Evolutionary conservation across 495 filamentous ascomycete genomes (phyloP), one percentile per base, ranked within the genome.

Genomic region (Pyrenula aspistea): DNA sequence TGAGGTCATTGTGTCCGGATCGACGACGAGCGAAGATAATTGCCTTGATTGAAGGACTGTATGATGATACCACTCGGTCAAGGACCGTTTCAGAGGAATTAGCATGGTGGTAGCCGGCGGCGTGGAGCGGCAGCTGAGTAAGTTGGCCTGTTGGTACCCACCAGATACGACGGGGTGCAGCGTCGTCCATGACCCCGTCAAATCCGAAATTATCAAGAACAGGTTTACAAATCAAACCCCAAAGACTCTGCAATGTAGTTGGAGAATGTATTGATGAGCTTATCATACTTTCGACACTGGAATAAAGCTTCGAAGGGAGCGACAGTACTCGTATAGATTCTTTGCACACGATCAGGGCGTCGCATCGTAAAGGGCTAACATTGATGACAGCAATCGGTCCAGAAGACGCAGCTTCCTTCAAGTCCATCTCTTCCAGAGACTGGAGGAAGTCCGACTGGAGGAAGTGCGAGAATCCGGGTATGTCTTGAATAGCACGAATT

Each of bases 21-120:
- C n/a, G n/a, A n/a, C n/a, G n/a, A 22, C 59, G 57, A 36, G 53
- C 57, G 42, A 57, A 47, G 31, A 60, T 20, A 10, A 69, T 25
- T 55, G 62, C 60, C 53, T 65, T 65, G 54, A 69, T 61, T 8
- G 65, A 65, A 3, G 63, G 56, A 54, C 55, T 63, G 55, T 69
- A 69, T 0, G 67, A 69, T 10, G 67, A 69, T 36, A 69, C 56
- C 11, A 60, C 62, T 21, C 62, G 22, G 36, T 59, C 56, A 12
- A 66, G 51, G 2, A 62, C 59, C 0, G 60, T 65, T 24, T 63
- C 53, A 3, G 22, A 19, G 19, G 24, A 54, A 1, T 58, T 49
- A 10, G 0, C 22, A 19, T 10, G 24, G 25, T 54, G 20, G 47
- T 53, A 8, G 24, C 60, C 56, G 24, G 63, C 63, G 1, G 63